These are phyloP conservation scores for Mycena olivaceomarginata DNA, from an alignment of 768 basidiomycete genomes.

Conservation along the genomic window DNA sequence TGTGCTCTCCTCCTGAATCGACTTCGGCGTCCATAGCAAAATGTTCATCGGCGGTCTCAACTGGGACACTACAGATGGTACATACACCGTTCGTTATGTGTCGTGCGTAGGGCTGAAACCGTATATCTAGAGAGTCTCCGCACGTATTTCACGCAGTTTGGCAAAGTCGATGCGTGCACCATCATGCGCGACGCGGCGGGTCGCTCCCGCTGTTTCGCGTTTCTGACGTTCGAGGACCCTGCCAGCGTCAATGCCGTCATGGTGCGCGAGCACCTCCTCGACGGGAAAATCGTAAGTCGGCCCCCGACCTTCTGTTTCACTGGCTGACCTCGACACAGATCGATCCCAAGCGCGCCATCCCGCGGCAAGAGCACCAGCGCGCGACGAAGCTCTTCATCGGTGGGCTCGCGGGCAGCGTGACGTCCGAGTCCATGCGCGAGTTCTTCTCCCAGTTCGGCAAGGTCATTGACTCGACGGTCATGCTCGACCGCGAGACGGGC, in stretches of 20 bases:
- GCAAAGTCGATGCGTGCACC: constrained; percentile 97
- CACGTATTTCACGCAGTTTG: constrained; percentile 96
- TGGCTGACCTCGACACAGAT: constrained; percentile 74
- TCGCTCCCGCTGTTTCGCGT: constrained; percentile 97
- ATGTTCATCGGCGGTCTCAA: constrained; percentile 99
- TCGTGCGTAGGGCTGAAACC: constrained; percentile 64
- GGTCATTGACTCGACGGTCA: constrained; percentile 98
- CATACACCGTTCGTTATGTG: constrained; percentile 62
- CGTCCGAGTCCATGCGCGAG: constrained; percentile 93
- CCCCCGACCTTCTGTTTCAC: neutral
- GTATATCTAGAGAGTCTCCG: constrained; percentile 79
- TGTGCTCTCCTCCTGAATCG: constrained; percentile 49
- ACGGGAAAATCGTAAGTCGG: constrained; percentile 94
- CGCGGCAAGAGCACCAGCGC: constrained; percentile 94
- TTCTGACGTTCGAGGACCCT: constrained; percentile 96
- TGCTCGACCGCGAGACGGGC: constrained; percentile 97
- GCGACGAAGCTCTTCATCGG: constrained; percentile 98
- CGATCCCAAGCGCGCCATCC: constrained; percentile 99
- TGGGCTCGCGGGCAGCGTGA: constrained; percentile 93
- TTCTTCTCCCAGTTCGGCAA: constrained; percentile 97
- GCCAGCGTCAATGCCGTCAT: constrained; percentile 96
- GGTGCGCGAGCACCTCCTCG: constrained; percentile 95
- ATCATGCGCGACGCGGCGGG: constrained; percentile 99
- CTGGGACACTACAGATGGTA: constrained; percentile 99
- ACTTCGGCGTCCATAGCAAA: constrained; percentile 81